Conservation (phyloP, 257 asterid genomes). For the Primulina eburnea region DNA sequence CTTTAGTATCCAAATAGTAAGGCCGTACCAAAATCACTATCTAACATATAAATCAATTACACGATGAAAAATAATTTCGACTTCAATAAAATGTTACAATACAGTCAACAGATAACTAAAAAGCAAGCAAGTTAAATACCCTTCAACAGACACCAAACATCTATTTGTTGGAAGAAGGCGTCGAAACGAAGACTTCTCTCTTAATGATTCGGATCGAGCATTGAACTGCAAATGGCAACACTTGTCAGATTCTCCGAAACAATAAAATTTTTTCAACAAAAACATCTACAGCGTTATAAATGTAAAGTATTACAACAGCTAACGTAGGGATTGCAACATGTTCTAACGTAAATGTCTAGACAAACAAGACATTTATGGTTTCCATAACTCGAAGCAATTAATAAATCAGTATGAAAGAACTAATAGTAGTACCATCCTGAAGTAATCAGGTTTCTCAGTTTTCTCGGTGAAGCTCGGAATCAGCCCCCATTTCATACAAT, state of each 20-base stretch:
- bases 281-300: conserved; percentile 6
- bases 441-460: conserved; percentile 73
- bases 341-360: too few relatives aligned
- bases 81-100: background rate
- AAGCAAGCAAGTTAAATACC: conserved; percentile 42
- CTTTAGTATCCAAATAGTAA: background rate
- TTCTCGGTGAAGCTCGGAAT: conserved; percentile 84
- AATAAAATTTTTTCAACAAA: conserved; percentile 10
- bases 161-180: conserved; percentile 75
- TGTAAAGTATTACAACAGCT: background rate
- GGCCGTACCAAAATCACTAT: background rate
- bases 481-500: conserved; percentile 96
- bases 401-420: background rate
- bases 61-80: background rate
- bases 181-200: conserved; percentile 87
- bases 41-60: background rate
- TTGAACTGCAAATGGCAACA: conserved; percentile 60
- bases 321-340: too few relatives aligned
- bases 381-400: background rate
- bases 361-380: too few relatives aligned
- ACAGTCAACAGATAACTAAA: background rate
- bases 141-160: conserved; percentile 85
- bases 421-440: conserved; percentile 56
- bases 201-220: conserved; percentile 79
- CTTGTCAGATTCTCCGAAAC: conserved; percentile 18